Evolutionary conservation across 2,329 filamentous ascomycete genomes (phyloP), one percentile per base, ranked within the genome.

Genomic region (Elsinoe australis): DNA sequence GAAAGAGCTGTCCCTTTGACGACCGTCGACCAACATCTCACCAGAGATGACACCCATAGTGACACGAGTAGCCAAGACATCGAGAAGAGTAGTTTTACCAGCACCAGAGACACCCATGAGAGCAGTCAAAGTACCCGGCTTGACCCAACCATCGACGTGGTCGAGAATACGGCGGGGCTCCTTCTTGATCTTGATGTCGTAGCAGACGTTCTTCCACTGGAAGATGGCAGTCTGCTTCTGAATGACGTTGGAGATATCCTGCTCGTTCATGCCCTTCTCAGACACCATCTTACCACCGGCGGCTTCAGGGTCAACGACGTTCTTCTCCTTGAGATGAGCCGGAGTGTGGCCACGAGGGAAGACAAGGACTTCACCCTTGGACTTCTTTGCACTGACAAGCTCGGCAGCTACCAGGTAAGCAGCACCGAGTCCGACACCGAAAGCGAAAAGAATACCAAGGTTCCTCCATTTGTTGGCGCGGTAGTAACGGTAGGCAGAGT

Each of bases 31-130:
- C n/a, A 87, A 68, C 82, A 94, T 92, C 57, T 90, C 83, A 47
- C 89, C 89, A 5, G 78, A 80, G 39, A 95, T 86, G 14, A 94
- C 83, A 67, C 89, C 89, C 80, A 92, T 90, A 0, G 85, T 88
- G 8, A 84, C 84, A 62, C 89, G 83, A 51, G 85, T 85, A 36
- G 89, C 89, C 54, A 95, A 73, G 28, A 86, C 85, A 65, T 95
- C 86, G 24, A 95, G 70, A 21, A 95, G 76, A 1, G 89, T 95
- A 0, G 89, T 95, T 67, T 95, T 95, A 51, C 89, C 89, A n/a
- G 89, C 89, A 56, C 89, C 88, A 24, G 84, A 88, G 5, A 89
- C 86, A 68, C 87, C 85, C 88, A 95, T 95, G 2, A 94, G 73
- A 31, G 87, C 88, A 9, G 88, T 95, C 47, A 94, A 65, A 12